Base-by-base conservation (phyloP, 2,329 filamentous ascomycete genomes). In the Neonectria neomacrospora region DNA sequence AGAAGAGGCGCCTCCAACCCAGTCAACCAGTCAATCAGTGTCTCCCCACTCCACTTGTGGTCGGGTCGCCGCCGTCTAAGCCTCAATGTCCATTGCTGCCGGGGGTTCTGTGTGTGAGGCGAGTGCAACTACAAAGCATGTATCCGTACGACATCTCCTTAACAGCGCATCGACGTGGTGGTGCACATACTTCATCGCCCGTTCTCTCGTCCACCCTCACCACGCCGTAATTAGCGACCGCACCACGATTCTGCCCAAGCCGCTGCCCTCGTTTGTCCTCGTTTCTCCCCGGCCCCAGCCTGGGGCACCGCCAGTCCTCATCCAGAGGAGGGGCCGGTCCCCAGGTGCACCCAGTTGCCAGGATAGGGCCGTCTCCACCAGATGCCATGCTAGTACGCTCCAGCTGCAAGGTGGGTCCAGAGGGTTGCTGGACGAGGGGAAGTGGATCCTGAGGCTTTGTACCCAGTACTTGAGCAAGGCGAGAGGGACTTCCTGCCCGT, bases 401-500 rank as follows among this genome's bases (percentile, higher is more conserved):
- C 67, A 71, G 66, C 69, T 63, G 67, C 69, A 67, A 61, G 56
- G 65, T 64, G 65, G 65, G 48, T 64, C 61, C 12, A 47, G 41
- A 50, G 26, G 54, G 45, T 20, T 56, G 37, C 54, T 63, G 41
- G 64, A 72, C 66, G 70, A 72, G 70, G 70, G 70, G 70, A 72
- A 71, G 66, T 71, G 69, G 69, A 28, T 54, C 41, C 48, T 18
- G 26, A 16, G 37, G 47, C 42, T 47, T 47, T 20, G 42, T 47
- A 47, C 42, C 42, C 23, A 28, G 42, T 47, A 30, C 45, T 28
- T 47, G 28, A 37, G 42, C 20, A 50, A 18, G 52, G 20, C 42
- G 30, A 44, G 30, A 34, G 52, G 39, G 39, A 26, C 16, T 54
- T 39, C 51, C 51, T 37, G 16, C 8, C 34, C 34, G 16, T n/a